Conservation (phyloP, 2,329 filamentous ascomycete genomes). For the Fusarium proliferatum region DNA sequence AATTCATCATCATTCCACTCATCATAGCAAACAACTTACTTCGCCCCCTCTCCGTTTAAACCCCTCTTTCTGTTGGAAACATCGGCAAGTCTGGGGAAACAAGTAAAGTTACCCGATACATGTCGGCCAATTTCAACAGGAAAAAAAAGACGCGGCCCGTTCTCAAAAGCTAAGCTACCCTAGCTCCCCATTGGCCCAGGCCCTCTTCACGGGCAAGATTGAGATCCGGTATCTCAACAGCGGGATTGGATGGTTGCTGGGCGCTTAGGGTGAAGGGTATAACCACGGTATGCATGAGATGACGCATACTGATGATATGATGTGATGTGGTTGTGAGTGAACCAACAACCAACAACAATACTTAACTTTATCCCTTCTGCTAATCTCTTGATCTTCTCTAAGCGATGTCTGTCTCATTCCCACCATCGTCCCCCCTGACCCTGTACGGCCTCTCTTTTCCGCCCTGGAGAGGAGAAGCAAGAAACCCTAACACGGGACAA, state of each 20-base stretch:
- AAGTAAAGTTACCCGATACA: neutral
- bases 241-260: neutral
- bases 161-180: neutral
- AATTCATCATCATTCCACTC: neutral
- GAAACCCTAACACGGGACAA: neutral
- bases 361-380: neutral
- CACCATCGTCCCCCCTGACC: neutral
- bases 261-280: neutral
- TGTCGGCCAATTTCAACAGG: constrained; percentile 1
- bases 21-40: neutral
- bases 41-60: neutral
- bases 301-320: neutral
- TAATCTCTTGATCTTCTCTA: neutral
- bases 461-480: neutral
- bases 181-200: neutral
- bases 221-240: neutral
- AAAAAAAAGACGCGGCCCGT: neutral
- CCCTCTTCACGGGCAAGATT: neutral
- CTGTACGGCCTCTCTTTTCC: constrained; percentile 22
- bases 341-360: neutral
- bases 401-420: neutral
- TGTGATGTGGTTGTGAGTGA: neutral
- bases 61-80: neutral
- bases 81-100: neutral
- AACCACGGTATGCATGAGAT: neutral